Evolutionary conservation across 345 rosid genomes (phyloP).

Genomic region (Capsella bursapastoris): DNA sequence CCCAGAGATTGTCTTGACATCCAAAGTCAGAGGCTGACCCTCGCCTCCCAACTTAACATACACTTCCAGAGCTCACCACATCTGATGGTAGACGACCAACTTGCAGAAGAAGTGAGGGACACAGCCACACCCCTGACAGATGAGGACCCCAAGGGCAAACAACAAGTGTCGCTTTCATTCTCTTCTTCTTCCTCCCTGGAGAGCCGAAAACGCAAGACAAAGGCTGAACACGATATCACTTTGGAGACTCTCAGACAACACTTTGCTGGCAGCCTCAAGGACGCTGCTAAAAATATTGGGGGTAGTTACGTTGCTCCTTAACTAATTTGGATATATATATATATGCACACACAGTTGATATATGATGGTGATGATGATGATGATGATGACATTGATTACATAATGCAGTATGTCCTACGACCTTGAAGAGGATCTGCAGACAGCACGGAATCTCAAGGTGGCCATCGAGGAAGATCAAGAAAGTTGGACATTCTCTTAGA

Average conservation of each 20-base stretch:
- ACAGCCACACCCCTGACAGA: conserved; percentile 39
- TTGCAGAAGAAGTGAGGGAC: conserved; percentile 52
- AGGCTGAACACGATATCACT: conserved; percentile 82
- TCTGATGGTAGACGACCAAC: conserved; percentile 61
- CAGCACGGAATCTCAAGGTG: conserved; percentile 87
- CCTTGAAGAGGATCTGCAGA: conserved; percentile 91
- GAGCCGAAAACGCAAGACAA: conserved; percentile 61
- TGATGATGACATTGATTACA: conserved; percentile 26
- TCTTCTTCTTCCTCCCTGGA: conserved; percentile 48
- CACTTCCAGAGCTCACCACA: conserved; percentile 53
- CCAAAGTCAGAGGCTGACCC: conserved; percentile 52
- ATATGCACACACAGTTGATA: no score
- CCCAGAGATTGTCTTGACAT: conserved; percentile 63
- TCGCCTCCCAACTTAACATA: conserved; percentile 55
- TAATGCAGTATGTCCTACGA: conserved; percentile 93
- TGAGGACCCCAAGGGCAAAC: conserved; percentile 55
- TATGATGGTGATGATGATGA: not conserved
- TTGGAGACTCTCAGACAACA: conserved; percentile 79
- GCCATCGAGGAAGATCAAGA: conserved; percentile 97
- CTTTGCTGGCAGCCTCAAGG: conserved; percentile 95
- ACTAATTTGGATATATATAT: not conserved
- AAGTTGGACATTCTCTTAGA: conserved; percentile 84
- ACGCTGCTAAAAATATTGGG: conserved; percentile 92
- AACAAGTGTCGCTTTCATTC: conserved; percentile 51
- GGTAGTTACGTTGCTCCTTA: conserved; percentile 46